phyloP scores from a whole-genome alignment of 1,284 basidiomycete genomes.

The Trichosporon faecale region DNA sequence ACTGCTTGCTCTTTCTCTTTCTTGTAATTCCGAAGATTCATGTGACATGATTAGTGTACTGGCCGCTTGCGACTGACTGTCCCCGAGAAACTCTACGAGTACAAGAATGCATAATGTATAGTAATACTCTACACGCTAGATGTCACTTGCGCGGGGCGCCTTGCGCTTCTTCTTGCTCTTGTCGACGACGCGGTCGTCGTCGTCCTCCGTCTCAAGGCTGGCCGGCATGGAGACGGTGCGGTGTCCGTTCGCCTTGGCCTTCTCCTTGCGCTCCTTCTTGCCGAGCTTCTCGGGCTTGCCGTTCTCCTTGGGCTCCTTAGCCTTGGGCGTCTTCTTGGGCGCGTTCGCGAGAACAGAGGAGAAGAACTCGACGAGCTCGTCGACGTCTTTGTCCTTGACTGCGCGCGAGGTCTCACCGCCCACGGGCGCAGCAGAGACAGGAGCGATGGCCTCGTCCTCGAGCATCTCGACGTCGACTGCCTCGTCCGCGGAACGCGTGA shows the following conservation, averaged over 20 bases:
- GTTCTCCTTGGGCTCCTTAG: conserved; percentile 10
- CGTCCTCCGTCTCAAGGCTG: not conserved
- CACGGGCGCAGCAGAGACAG: conserved; percentile 5
- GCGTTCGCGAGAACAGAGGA: conserved; percentile 13
- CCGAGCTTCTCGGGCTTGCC: conserved; percentile 16
- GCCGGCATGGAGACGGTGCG: not conserved
- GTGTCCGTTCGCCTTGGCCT: conserved; percentile 17
- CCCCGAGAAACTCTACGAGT: not conserved
- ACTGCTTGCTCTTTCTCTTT: not conserved
- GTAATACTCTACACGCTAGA: conserved; percentile 15
- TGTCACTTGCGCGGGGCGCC: conserved; percentile 22
- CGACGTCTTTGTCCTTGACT: conserved; percentile 23
- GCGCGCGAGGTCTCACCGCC: conserved; percentile 12
- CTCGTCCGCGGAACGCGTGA: conserved; percentile 15
- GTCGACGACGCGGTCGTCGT: conserved; percentile 4
- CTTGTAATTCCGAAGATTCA: not conserved
- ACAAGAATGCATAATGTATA: conserved; percentile 12
- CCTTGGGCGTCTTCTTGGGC: conserved; percentile 5
- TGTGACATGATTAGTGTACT: not conserved
- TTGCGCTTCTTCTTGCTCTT: conserved; percentile 24
- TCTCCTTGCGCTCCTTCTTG: conserved; percentile 17
- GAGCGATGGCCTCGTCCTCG: conserved; percentile 1
- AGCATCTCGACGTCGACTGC: conserved; percentile 4
- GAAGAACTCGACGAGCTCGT: conserved; percentile 23
- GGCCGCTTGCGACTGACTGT: no score